These are phyloP conservation scores for Aspergillus terreus DNA, from an alignment of 2,329 filamentous ascomycete species.

Conservation along the genomic window DNA sequence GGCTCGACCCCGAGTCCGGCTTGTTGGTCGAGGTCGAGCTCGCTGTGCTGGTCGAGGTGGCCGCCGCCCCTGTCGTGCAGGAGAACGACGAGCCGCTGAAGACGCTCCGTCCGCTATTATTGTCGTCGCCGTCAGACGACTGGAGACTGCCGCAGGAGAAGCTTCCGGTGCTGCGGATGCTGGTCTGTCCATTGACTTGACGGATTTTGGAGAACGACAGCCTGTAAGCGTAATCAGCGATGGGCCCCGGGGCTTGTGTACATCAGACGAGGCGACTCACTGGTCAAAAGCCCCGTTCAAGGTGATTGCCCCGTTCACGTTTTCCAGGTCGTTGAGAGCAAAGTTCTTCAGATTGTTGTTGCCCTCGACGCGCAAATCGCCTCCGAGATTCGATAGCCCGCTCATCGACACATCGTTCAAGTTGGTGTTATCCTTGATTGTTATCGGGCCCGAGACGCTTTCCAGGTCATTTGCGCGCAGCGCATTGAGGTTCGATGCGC, in stretches of 20 bases:
- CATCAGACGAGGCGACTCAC: constrained; percentile 10
- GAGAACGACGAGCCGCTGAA: constrained; percentile 2
- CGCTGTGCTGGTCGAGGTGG: constrained; percentile 6
- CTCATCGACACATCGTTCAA: constrained; percentile 18
- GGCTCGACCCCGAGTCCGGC: constrained; percentile 3
- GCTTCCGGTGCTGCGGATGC: constrained; percentile 16
- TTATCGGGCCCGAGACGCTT: constrained; percentile 16
- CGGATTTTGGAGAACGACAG: constrained; percentile 23
- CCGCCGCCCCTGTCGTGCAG: background rate
- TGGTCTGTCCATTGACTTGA: constrained; percentile 18
- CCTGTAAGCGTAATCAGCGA: constrained; percentile 8
- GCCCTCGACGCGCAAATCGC: constrained; percentile 17
- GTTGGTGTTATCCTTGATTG: constrained; percentile 15
- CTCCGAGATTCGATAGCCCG: constrained; percentile 14
- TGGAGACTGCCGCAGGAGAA: constrained; percentile 21
- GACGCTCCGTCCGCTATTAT: background rate
- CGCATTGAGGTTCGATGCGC: constrained; percentile 12
- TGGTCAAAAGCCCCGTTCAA: constrained; percentile 21
- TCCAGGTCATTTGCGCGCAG: constrained; percentile 19
- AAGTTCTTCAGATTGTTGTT: constrained; percentile 20
- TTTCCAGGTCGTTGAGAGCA: constrained; percentile 18
- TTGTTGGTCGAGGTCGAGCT: background rate
- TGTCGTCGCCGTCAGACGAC: background rate
- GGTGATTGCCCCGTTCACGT: constrained; percentile 19
- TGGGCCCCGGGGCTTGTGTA: background rate